Evolutionary conservation across 2,329 filamentous ascomycete species (phyloP).

Genomic region (Didymella pomorum): DNA sequence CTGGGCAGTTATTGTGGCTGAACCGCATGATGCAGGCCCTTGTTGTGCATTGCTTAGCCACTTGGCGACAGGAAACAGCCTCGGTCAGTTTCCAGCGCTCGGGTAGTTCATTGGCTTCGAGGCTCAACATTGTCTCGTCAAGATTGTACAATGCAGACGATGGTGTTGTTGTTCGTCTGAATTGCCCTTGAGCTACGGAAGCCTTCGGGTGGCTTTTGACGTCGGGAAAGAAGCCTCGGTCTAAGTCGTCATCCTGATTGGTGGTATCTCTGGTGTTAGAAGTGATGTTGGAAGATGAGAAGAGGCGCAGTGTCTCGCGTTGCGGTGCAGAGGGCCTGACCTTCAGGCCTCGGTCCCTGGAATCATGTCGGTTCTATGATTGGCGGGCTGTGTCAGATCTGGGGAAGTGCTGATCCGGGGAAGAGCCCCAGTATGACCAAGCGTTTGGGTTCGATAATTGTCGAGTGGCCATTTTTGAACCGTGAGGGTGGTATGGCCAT

Average conservation of each 20-base stretch:
- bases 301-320: constrained; percentile 11
- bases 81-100: constrained; percentile 1
- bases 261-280: background rate
- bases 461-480: background rate
- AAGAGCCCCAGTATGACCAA: constrained; percentile 6
- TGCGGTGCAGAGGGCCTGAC: constrained; percentile 7
- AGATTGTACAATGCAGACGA: background rate
- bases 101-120: background rate
- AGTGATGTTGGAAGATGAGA: background rate
- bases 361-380: background rate
- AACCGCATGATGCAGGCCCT: constrained; percentile 3
- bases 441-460: constrained; percentile 3
- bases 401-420: constrained; percentile 8
- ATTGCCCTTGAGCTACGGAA: constrained; percentile 5
- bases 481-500: constrained; percentile 5
- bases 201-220: constrained; percentile 5
- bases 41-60: constrained; percentile 11
- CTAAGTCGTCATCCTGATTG: constrained; percentile 12
- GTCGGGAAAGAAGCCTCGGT: constrained; percentile 18
- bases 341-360: constrained; percentile 13
- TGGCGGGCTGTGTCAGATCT: constrained; percentile 8
- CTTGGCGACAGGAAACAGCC: constrained; percentile 9
- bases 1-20: constrained; percentile 2
- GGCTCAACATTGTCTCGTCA: background rate
- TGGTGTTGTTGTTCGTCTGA: constrained; percentile 2